A percentile compares a stretch with the other conserved stretches of the same genome.
Conservation (phyloP, 768 basidiomycete genomes). For the Hygrophorus pudorinus region DNA sequence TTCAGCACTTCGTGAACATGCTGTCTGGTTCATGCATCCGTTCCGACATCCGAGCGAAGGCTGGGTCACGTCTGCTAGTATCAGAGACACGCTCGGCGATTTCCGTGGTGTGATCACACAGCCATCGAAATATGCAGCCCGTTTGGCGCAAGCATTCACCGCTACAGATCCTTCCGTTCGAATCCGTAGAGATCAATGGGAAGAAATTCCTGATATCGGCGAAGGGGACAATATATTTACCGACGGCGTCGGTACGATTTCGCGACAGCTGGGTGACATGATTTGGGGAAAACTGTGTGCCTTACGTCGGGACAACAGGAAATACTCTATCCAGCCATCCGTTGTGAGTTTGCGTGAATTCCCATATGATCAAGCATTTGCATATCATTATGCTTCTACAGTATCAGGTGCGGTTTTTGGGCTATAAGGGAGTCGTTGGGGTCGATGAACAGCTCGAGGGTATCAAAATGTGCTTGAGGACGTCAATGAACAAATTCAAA, state of each 20-base stretch:
- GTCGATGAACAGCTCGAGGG: constrained; percentile 53
- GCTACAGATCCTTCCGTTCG: constrained; percentile 67
- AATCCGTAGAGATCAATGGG: constrained; percentile 50
- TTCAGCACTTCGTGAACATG: constrained; percentile 69
- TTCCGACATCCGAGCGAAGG: constrained; percentile 39
- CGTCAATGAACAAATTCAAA: constrained; percentile 70
- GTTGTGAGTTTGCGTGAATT: constrained; percentile 37
- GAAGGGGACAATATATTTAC: constrained; percentile 41
- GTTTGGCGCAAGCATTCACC: constrained; percentile 77
- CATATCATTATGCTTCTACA: constrained; percentile 15
- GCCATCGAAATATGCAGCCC: constrained; percentile 78
- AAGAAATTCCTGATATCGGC: constrained; percentile 49
- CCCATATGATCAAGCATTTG: not conserved
- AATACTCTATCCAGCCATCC: constrained; percentile 36
- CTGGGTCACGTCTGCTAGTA: constrained; percentile 41
- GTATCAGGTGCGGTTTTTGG: constrained; percentile 78
- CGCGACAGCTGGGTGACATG: constrained; percentile 39
- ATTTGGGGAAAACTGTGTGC: constrained; percentile 52
- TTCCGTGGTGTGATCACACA: constrained; percentile 41
- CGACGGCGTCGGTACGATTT: constrained; percentile 78
- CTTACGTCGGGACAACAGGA: constrained; percentile 25
- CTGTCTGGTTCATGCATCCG: constrained; percentile 72
- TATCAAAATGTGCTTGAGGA: constrained; percentile 58
- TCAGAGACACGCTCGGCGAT: constrained; percentile 58
- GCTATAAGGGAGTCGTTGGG: constrained; percentile 73